phyloP scores from a whole-genome alignment of 2,329 filamentous ascomycete genomes.

The Aureobasidium sp. region DNA sequence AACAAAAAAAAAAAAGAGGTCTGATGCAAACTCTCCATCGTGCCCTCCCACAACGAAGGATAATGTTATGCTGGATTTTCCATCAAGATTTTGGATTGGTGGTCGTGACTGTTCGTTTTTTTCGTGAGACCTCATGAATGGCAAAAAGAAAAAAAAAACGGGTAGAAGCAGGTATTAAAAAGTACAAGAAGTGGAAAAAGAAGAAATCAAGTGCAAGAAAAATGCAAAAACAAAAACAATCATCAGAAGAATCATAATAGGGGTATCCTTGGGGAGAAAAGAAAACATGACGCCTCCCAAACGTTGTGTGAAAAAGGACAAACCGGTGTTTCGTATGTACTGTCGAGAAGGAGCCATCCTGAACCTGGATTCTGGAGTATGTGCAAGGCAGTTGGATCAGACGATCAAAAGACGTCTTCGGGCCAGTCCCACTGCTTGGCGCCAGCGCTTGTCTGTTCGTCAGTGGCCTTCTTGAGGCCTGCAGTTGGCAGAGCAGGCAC shows the following conservation, averaged over 20 bases:
- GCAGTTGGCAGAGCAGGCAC: constrained; percentile 19
- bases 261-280: too few relatives aligned
- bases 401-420: constrained; percentile 29
- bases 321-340: background rate
- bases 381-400: background rate
- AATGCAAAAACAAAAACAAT: too few relatives aligned
- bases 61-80: too few relatives aligned
- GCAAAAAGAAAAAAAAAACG: background rate
- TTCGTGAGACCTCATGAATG: background rate
- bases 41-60: too few relatives aligned
- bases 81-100: too few relatives aligned
- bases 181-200: background rate
- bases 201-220: background rate
- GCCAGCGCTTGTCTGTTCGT: background rate
- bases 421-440: constrained; percentile 28
- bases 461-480: background rate
- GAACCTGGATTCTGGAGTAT: background rate
- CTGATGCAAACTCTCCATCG: too few relatives aligned
- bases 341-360: background rate
- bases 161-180: background rate
- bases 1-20: too few relatives aligned
- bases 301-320: background rate
- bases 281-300: background rate
- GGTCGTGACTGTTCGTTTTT: background rate
- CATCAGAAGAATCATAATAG: background rate